Percentiles rank a stretch among this genome's conserved stretches.
phyloP scores from a whole-genome alignment of 2,329 filamentous ascomycete species.

The Anisogramma anomala region DNA sequence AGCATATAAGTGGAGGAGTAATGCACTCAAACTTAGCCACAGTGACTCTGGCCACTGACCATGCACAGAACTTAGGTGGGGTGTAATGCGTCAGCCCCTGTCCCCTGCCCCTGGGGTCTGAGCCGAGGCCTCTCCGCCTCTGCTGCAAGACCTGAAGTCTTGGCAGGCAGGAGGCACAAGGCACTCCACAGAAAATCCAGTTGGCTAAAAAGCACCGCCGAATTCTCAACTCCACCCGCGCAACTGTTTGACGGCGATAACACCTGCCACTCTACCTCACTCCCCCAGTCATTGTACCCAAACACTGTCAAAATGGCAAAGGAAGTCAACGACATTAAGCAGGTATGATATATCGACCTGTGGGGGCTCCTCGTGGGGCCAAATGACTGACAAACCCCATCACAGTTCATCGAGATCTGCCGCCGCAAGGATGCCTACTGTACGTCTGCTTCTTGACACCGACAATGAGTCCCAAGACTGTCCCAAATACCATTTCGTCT shows the following conservation, averaged over 20 bases:
- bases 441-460: slow-evolving; percentile 43
- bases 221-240: slow-evolving; percentile 10
- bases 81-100: background rate
- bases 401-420: slow-evolving; percentile 99
- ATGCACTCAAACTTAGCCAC: slow-evolving; percentile 10
- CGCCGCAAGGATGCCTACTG: slow-evolving; percentile 98
- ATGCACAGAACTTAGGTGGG: too few species aligned
- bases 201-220: slow-evolving; percentile 7
- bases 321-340: slow-evolving; percentile 97
- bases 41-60: background rate
- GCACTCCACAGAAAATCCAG: slow-evolving; percentile 11
- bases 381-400: slow-evolving; percentile 15
- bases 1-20: too few species aligned
- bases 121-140: too few species aligned
- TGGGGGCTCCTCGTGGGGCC: background rate
- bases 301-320: slow-evolving; percentile 79
- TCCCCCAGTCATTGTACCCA: slow-evolving; percentile 17
- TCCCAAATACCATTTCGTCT: slow-evolving; percentile 11
- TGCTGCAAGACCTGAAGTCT: too few species aligned
- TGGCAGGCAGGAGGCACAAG: slow-evolving; percentile 1
- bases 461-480: slow-evolving; percentile 5
- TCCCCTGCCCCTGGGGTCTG: background rate
- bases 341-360: slow-evolving; percentile 33
- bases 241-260: slow-evolving; percentile 10
- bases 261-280: slow-evolving; percentile 14